These are phyloP conservation scores for Stipa capillata DNA, from an alignment of 176 grass and related monocot species.

Conservation along the genomic window DNA sequence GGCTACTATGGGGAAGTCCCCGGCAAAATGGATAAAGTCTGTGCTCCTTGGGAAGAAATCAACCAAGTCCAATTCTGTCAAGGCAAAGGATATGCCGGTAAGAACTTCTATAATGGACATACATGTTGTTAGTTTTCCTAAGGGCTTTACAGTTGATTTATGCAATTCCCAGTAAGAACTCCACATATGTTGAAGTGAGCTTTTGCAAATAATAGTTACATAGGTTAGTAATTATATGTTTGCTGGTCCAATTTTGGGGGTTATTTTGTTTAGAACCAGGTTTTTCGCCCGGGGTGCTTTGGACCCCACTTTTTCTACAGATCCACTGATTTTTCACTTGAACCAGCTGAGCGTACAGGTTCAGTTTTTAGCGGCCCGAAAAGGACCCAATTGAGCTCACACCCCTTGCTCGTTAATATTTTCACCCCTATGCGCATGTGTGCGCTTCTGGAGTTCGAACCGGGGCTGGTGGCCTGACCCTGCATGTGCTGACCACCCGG, in stretches of 20 bases:
- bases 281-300: no score
- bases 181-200: not conserved
- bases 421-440: no score
- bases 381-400: no score
- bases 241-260: not conserved
- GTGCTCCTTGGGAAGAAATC: conserved; percentile 89
- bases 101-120: not conserved
- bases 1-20: conserved; percentile 76
- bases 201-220: not conserved
- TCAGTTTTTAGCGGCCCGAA: no score
- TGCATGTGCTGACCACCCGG: no score
- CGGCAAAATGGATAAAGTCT: conserved; percentile 84
- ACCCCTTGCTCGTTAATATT: no score
- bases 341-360: no score
- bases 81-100: conserved; percentile 37
- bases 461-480: no score
- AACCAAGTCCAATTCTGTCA: conserved; percentile 45
- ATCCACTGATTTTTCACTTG: no score
- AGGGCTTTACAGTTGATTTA: not conserved
- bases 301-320: no score
- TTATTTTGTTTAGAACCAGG: no score
- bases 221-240: not conserved
- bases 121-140: not conserved
- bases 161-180: not conserved
- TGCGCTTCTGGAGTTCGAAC: no score